Percentiles rank a stretch among this genome's conserved stretches.
Conservation (phyloP, 1,284 basidiomycete species). For the Trichosporon coremiiforme region DNA sequence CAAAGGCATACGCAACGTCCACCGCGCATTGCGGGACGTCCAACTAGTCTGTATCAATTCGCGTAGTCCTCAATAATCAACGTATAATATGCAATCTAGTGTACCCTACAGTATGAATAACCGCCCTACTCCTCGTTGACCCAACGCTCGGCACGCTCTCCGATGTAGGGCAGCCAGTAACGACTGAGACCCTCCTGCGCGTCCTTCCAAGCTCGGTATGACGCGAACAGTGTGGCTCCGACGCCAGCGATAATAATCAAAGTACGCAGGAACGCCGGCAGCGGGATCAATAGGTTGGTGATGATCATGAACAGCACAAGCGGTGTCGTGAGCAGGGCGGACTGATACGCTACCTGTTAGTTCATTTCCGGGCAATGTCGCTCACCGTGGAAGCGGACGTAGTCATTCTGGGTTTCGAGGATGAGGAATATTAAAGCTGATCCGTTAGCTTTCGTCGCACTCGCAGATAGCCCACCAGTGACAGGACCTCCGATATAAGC, state of each 20-base stretch:
- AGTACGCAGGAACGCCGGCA: constrained; percentile 53
- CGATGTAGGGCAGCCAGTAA: constrained; percentile 69
- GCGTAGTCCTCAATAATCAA: background rate
- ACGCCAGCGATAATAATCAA: constrained; percentile 41
- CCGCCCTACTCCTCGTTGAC: constrained; percentile 65
- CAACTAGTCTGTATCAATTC: background rate
- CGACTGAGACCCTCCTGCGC: constrained; percentile 64
- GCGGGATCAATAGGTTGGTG: constrained; percentile 63
- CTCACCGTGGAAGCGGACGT: constrained; percentile 75
- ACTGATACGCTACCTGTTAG: constrained; percentile 68
- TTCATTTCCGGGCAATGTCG: constrained; percentile 15
- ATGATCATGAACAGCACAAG: constrained; percentile 66
- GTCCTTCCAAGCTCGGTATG: constrained; percentile 66
- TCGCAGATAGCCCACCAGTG: constrained; percentile 62
- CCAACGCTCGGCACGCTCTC: constrained; percentile 71
- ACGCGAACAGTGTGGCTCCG: constrained; percentile 39
- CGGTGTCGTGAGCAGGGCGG: constrained; percentile 70
- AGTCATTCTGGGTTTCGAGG: constrained; percentile 77
- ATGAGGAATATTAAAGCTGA: constrained; percentile 69
- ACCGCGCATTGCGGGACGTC: too few species aligned
- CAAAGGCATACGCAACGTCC: background rate
- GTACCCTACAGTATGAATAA: background rate
- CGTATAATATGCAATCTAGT: constrained; percentile 12
- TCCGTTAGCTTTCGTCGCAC: background rate
- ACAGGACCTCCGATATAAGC: constrained; percentile 73